These are phyloP conservation scores for Crotalaria pallida DNA, from an alignment of 306 rosid genomes.

Conservation along the genomic window DNA sequence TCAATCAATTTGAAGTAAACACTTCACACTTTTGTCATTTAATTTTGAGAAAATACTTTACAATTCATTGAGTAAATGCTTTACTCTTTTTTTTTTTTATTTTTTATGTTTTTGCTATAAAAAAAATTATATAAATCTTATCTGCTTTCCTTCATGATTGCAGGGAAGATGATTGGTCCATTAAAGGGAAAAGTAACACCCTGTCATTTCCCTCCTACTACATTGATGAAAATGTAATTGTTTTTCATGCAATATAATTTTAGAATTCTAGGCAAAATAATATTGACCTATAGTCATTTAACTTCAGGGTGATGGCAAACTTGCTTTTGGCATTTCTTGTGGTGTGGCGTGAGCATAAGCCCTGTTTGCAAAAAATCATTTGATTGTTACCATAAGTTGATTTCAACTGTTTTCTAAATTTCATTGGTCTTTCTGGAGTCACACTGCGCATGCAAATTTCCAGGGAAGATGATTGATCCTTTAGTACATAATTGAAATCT, in stretches of 20 bases:
- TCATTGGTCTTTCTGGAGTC: conserved; percentile 4
- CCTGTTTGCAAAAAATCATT: neutral
- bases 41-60: neutral
- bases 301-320: conserved; percentile 18
- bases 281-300: conserved; percentile 4
- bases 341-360: neutral
- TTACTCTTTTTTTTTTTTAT: conserved; percentile 15
- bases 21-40: neutral
- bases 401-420: conserved; percentile 9
- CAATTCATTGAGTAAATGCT: neutral
- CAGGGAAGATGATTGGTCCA: conserved; percentile 92
- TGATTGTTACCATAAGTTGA: conserved; percentile 1
- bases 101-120: conserved; percentile 1
- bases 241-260: conserved; percentile 19
- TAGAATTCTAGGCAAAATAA: conserved; percentile 13
- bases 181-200: conserved; percentile 74
- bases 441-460: neutral
- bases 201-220: conserved; percentile 93
- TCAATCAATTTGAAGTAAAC: conserved; percentile 4
- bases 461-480: too few species aligned
- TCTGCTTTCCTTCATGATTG: conserved; percentile 35
- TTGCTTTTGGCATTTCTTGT: conserved; percentile 14
- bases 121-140: conserved; percentile 14
- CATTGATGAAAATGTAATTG: conserved; percentile 92
- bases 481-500: too few species aligned